Conservation (phyloP, 306 rosid species). For the Citrullus mucosospermus region DNA sequence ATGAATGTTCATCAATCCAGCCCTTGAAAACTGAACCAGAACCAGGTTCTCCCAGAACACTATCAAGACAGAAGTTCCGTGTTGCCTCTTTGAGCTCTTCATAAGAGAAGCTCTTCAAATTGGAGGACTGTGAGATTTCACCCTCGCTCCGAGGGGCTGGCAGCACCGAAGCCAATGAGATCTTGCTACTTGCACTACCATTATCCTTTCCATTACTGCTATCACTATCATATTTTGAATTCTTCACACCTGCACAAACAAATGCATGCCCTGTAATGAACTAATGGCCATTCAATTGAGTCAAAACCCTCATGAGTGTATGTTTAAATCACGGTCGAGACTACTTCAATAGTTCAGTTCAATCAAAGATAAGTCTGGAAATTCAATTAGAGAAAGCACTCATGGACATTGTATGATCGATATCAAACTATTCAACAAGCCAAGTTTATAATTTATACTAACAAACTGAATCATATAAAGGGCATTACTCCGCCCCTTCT, state of each 20-base stretch:
- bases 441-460: not conserved
- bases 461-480: not conserved
- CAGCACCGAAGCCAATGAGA: conserved; percentile 12
- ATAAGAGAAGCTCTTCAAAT: conserved; percentile 22
- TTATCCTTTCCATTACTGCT: conserved; percentile 13
- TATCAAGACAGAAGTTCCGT: conserved; percentile 52
- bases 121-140: conserved; percentile 30
- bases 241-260: conserved; percentile 25
- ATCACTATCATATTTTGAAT: conserved; percentile 25
- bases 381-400: not conserved
- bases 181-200: conserved; percentile 17
- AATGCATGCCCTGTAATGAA: conserved; percentile 1
- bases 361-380: not conserved
- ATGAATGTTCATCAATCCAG: conserved; percentile 47
- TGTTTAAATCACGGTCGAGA: not conserved
- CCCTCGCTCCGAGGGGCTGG: conserved; percentile 23
- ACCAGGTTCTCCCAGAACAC: conserved; percentile 56
- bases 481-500: not conserved
- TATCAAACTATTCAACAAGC: not conserved
- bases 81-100: conserved; percentile 40
- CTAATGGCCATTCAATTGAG: not conserved
- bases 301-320: not conserved
- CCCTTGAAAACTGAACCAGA: conserved; percentile 64
- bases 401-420: not conserved
- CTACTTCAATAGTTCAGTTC: not conserved